Conservation (phyloP, 1,284 basidiomycete genomes). For the Naganishia sp. region DNA sequence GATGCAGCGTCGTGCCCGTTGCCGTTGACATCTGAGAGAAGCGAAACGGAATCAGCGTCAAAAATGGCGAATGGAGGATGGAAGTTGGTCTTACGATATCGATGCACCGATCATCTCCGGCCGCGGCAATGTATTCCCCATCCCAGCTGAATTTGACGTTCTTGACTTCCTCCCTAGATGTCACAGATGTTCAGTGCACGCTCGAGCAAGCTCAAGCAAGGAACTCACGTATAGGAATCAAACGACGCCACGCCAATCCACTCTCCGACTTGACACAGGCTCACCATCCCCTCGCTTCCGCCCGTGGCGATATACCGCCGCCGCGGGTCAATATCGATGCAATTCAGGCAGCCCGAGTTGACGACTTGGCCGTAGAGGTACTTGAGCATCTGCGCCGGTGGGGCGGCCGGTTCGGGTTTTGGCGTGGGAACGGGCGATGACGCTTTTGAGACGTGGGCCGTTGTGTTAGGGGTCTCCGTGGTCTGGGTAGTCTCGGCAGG, state of each 20-base stretch:
- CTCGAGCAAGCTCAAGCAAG: too few species aligned
- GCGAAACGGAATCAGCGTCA: background rate
- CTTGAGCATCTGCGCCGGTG: conserved; percentile 25
- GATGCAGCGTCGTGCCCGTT: conserved; percentile 28
- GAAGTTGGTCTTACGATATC: conserved; percentile 25
- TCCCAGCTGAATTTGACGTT: conserved; percentile 33
- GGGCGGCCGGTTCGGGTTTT: background rate
- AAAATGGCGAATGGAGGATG: background rate
- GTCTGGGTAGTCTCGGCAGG: too few species aligned
- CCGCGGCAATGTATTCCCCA: conserved; percentile 31
- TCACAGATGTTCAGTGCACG: background rate
- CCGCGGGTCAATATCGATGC: conserved; percentile 31
- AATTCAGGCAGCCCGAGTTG: conserved; percentile 32
- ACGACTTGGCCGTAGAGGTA: conserved; percentile 22
- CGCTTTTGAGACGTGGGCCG: background rate
- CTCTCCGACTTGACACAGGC: conserved; percentile 17
- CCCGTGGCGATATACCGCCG: conserved; percentile 30
- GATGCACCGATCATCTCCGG: conserved; percentile 30
- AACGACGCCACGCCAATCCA: conserved; percentile 25
- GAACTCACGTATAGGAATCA: conserved; percentile 32
- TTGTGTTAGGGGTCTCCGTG: background rate
- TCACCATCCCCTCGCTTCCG: conserved; percentile 33
- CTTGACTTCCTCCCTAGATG: conserved; percentile 31
- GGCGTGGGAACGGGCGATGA: background rate
- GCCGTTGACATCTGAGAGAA: conserved; percentile 24